Percentiles rank a stretch among this genome's conserved stretches.
Conservation (phyloP, 2,329 filamentous ascomycete genomes). For the Allantophomopsis lycopodina region DNA sequence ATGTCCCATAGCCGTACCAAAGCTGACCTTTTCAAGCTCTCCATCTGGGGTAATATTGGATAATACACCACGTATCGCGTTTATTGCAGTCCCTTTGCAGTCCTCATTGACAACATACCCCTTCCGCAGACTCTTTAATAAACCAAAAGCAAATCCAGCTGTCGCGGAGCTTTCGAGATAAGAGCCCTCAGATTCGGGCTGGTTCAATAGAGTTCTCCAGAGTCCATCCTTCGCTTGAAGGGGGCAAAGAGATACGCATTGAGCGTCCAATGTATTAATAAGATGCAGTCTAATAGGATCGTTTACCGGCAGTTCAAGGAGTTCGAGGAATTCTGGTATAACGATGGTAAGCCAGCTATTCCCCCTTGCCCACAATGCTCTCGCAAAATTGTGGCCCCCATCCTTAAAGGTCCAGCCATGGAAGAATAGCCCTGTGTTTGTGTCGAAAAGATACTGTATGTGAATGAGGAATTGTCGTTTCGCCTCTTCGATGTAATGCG, state of each 20-base stretch:
- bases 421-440: constrained; percentile 59
- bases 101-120: constrained; percentile 53
- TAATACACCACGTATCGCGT: constrained; percentile 53
- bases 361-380: constrained; percentile 42
- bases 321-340: constrained; percentile 69
- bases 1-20: constrained; percentile 67
- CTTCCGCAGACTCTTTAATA: constrained; percentile 60
- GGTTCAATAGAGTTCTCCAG: constrained; percentile 64
- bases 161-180: constrained; percentile 69
- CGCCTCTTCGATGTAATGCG: constrained; percentile 64
- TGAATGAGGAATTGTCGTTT: constrained; percentile 68
- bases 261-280: constrained; percentile 49
- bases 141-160: constrained; percentile 69
- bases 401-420: constrained; percentile 71
- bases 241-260: constrained; percentile 48
- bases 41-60: constrained; percentile 51
- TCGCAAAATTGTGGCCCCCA: constrained; percentile 47
- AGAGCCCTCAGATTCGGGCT: constrained; percentile 50
- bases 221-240: constrained; percentile 49
- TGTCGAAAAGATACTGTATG: constrained; percentile 66
- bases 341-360: constrained; percentile 71
- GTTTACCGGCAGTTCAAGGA: constrained; percentile 43
- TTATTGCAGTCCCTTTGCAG: constrained; percentile 39
- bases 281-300: constrained; percentile 51
- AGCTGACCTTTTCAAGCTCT: constrained; percentile 61